phyloP scores from a whole-genome alignment of 768 basidiomycete species.

The Mycena sanguinolenta region DNA sequence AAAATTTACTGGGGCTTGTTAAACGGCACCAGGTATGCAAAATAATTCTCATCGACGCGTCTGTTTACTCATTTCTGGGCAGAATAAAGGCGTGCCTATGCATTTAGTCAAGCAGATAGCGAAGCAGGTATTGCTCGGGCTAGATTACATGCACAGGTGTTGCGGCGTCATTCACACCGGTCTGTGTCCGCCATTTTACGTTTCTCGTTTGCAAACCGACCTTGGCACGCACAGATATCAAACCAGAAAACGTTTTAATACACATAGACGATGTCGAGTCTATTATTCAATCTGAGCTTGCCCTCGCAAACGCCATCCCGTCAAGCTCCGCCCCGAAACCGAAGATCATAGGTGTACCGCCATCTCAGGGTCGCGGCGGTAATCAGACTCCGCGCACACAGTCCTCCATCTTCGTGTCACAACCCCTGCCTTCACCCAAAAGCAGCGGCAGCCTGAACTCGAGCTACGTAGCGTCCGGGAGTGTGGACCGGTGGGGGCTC shows the following conservation, averaged over 20 bases:
- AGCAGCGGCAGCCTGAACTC: slow-evolving; percentile 36
- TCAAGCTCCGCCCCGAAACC: slow-evolving; percentile 60
- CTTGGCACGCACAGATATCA: slow-evolving; percentile 72
- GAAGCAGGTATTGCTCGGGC: slow-evolving; percentile 93
- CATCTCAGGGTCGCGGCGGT: slow-evolving; percentile 92
- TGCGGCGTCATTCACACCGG: slow-evolving; percentile 98
- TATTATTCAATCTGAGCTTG: slow-evolving; percentile 89
- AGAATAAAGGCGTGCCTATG: slow-evolving; percentile 97
- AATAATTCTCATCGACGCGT: not conserved
- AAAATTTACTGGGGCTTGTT: slow-evolving; percentile 95
- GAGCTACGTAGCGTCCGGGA: slow-evolving; percentile 40
- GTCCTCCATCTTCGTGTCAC: slow-evolving; percentile 89
- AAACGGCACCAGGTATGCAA: slow-evolving; percentile 80
- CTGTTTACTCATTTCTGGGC: not conserved
- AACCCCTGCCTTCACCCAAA: slow-evolving; percentile 87
- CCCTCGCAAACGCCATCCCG: slow-evolving; percentile 52
- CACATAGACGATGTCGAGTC: slow-evolving; percentile 96
- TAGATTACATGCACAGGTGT: slow-evolving; percentile 98
- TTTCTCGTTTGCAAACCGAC: slow-evolving; percentile 19
- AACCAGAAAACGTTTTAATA: slow-evolving; percentile 98
- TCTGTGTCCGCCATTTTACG: slow-evolving; percentile 45
- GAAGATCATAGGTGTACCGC: slow-evolving; percentile 92
- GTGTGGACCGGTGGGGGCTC: slow-evolving; percentile 90
- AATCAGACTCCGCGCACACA: slow-evolving; percentile 95
- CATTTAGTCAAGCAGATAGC: slow-evolving; percentile 94